These are phyloP conservation scores for Lablab purpureus DNA, from an alignment of 306 rosid genomes.

Conservation along the genomic window DNA sequence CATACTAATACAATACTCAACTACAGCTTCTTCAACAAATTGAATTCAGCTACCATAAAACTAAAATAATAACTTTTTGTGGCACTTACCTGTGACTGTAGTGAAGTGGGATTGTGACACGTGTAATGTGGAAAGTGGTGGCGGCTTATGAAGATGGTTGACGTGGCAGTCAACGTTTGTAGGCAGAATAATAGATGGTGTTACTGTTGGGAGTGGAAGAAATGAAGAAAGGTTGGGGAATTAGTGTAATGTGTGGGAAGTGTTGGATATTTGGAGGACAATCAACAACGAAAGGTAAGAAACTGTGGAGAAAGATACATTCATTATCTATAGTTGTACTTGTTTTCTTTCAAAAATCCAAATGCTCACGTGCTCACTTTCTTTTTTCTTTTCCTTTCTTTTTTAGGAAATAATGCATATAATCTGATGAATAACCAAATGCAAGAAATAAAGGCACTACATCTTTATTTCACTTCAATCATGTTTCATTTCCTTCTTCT, in stretches of 20 bases:
- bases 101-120: constrained; percentile 37
- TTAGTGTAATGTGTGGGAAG: background rate
- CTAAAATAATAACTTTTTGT: background rate
- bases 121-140: background rate
- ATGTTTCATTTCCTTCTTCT: no score
- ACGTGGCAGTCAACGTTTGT: constrained; percentile 19
- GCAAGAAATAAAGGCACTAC: background rate
- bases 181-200: background rate
- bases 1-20: no score
- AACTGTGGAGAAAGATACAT: background rate
- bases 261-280: constrained; percentile 37
- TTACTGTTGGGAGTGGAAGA: background rate
- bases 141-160: background rate
- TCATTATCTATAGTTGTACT: background rate
- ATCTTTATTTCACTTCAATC: background rate
- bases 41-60: no score
- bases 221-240: background rate
- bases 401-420: background rate
- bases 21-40: no score
- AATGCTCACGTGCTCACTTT: background rate
- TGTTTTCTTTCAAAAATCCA: constrained; percentile 19
- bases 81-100: background rate
- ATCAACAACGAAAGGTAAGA: background rate
- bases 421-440: background rate
- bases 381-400: no score